These are phyloP conservation scores for Hanseniaspora nectarophila DNA, from an alignment of 805 yeast genomes.

Conservation along the genomic window DNA sequence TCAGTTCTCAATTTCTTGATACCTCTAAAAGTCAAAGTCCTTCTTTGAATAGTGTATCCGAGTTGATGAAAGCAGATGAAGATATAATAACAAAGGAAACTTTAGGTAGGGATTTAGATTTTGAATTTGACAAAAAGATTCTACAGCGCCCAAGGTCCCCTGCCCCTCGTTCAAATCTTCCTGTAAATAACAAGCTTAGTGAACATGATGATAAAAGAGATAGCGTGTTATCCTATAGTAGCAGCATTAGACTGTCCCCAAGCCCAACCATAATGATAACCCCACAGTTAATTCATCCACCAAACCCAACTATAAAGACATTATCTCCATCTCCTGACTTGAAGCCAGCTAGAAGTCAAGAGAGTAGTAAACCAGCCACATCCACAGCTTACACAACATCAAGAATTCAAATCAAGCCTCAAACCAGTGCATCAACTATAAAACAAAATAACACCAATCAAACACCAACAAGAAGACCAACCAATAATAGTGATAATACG, in stretches of 20 bases:
- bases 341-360: not conserved
- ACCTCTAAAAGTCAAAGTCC: not conserved
- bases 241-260: constrained; percentile 13
- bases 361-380: constrained; percentile 25
- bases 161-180: not conserved
- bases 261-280: not conserved
- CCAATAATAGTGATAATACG: not conserved
- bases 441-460: constrained; percentile 4
- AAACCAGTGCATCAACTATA: constrained; percentile 10
- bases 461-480: constrained; percentile 6
- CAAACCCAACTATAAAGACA: not conserved
- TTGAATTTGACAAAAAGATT: not conserved
- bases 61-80: not conserved
- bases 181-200: not conserved
- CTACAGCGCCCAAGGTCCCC: constrained; percentile 11
- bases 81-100: not conserved
- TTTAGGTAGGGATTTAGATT: not conserved
- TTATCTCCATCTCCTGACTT: not conserved
- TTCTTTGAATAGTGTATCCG: not conserved
- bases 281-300: not conserved
- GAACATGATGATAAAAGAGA: not conserved
- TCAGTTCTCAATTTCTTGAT: constrained; percentile 2
- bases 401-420: constrained; percentile 27
- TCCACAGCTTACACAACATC: constrained; percentile 30
- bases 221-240: not conserved